These are phyloP conservation scores for Glaciozyma antarctica DNA, from an alignment of 768 basidiomycete species.

Conservation along the genomic window DNA sequence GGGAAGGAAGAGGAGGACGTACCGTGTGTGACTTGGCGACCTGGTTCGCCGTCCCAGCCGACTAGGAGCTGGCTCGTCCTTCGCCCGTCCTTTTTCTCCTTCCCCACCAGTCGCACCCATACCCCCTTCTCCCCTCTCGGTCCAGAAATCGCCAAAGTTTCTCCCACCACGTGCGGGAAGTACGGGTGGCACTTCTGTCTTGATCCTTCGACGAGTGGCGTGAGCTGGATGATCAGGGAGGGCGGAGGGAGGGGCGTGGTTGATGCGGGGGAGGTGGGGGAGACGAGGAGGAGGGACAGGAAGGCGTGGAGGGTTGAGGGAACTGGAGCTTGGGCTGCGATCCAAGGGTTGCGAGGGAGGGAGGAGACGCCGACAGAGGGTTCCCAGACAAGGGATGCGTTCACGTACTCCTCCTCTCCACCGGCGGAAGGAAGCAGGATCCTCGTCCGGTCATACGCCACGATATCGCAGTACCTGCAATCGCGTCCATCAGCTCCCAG, in stretches of 20 bases:
- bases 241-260: slow-evolving; percentile 32
- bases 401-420: slow-evolving; percentile 49
- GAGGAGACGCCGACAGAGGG: slow-evolving; percentile 44
- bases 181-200: slow-evolving; percentile 67
- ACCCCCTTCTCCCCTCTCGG: slow-evolving; percentile 38
- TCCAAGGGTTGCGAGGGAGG: slow-evolving; percentile 58
- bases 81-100: slow-evolving; percentile 11
- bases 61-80: slow-evolving; percentile 21
- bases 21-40: slow-evolving; percentile 38
- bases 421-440: slow-evolving; percentile 46
- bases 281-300: slow-evolving; percentile 54
- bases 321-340: slow-evolving; percentile 55
- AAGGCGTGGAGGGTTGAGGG: slow-evolving; percentile 58
- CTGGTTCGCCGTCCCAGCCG: neutral
- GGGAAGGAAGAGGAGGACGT: slow-evolving; percentile 50
- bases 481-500: neutral
- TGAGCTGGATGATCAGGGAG: slow-evolving; percentile 68
- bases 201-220: slow-evolving; percentile 59
- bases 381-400: slow-evolving; percentile 79
- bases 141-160: slow-evolving; percentile 40
- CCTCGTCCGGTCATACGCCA: slow-evolving; percentile 73
- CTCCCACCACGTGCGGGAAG: slow-evolving; percentile 56
- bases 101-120: slow-evolving; percentile 15
- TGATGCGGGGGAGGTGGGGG: slow-evolving; percentile 9
- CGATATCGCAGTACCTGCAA: slow-evolving; percentile 55